Conservation (phyloP, 306 rosid species). For the Quercus berberidifolia region DNA sequence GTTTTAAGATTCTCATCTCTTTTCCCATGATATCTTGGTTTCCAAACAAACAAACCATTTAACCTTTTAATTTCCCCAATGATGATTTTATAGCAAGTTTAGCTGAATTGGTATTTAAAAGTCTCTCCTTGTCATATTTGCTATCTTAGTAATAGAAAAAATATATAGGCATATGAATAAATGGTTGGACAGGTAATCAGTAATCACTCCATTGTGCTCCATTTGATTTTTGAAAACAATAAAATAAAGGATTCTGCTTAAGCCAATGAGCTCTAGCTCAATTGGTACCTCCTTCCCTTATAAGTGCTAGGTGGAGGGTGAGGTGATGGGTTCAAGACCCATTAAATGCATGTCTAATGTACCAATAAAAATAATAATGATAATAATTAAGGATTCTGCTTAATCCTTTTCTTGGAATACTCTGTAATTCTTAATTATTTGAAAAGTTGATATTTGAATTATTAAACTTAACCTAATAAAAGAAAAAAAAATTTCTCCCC, state of each 20-base stretch:
- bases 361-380: too few relatives aligned
- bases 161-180: neutral
- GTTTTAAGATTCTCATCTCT: neutral
- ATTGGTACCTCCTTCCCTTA: too few relatives aligned
- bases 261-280: too few relatives aligned
- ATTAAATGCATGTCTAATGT: too few relatives aligned
- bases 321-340: too few relatives aligned
- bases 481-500: neutral
- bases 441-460: too few relatives aligned
- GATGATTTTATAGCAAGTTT: neutral
- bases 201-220: neutral
- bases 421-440: too few relatives aligned
- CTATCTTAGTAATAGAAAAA: neutral
- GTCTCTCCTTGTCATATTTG: neutral
- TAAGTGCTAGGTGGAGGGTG: too few relatives aligned
- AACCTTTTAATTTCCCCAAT: neutral
- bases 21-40: neutral
- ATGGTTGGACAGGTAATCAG: neutral
- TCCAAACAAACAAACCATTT: neutral
- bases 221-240: neutral
- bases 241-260: neutral
- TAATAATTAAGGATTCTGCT: neutral
- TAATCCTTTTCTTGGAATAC: too few relatives aligned
- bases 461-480: neutral
- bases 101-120: neutral